A percentile compares a stretch with the other conserved stretches of the same genome.
Conservation (phyloP, 1,284 basidiomycete genomes). For the Cutaneotrichosporon cavernicola region DNA sequence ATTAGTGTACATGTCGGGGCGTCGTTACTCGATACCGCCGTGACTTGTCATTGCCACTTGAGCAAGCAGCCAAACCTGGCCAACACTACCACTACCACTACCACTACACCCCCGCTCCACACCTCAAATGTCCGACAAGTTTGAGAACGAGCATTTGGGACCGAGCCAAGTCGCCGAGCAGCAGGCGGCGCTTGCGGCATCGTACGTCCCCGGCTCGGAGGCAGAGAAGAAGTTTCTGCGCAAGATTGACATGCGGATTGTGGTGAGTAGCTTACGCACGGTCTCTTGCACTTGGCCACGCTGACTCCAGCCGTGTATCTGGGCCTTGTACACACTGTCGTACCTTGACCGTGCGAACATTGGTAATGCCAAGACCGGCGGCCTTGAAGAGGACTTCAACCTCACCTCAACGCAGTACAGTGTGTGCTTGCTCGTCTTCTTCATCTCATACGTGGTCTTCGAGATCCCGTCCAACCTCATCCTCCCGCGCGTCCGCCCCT, state of each 20-base stretch:
- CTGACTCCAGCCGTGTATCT: slow-evolving; percentile 38
- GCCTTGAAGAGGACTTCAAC: slow-evolving; percentile 38
- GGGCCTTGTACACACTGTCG: slow-evolving; percentile 49
- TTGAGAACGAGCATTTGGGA: background rate
- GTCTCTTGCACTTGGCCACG: background rate
- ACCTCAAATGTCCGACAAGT: background rate
- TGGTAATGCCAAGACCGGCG: slow-evolving; percentile 47
- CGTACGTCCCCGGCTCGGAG: slow-evolving; percentile 44
- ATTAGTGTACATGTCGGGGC: too few species aligned
- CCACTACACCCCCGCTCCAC: background rate
- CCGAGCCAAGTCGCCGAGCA: background rate
- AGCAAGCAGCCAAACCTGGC: too few species aligned
- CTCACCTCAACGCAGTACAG: slow-evolving; percentile 51
- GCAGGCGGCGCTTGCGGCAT: slow-evolving; percentile 31
- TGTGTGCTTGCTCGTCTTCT: slow-evolving; percentile 39
- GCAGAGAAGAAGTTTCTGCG: slow-evolving; percentile 44
- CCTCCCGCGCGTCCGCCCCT: slow-evolving; percentile 40
- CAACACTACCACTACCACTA: background rate
- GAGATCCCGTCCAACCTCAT: slow-evolving; percentile 46
- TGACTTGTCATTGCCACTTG: too few species aligned
- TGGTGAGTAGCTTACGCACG: slow-evolving; percentile 27
- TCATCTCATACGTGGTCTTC: slow-evolving; percentile 42
- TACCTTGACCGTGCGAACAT: slow-evolving; percentile 52
- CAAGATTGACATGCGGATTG: slow-evolving; percentile 46
- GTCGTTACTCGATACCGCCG: too few species aligned